These are phyloP conservation scores for Hortiboletus campestris DNA, from an alignment of 768 basidiomycete genomes.

Conservation along the genomic window DNA sequence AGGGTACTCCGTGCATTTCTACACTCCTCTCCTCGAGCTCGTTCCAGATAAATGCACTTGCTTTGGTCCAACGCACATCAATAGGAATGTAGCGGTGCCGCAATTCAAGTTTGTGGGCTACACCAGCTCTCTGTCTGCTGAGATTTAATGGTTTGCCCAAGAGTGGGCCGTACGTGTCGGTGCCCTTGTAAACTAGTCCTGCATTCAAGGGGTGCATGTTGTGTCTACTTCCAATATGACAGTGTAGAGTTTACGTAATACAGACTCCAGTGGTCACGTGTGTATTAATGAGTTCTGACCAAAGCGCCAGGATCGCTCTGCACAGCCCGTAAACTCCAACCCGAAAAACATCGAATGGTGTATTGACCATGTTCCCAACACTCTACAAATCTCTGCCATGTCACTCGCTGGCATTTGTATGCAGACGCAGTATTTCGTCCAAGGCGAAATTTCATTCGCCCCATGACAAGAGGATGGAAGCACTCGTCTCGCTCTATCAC, in stretches of 20 bases:
- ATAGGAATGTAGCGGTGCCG: neutral
- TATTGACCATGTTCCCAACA: conserved; percentile 13
- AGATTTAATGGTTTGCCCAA: too few relatives aligned
- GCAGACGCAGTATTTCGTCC: conserved; percentile 22
- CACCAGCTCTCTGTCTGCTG: neutral
- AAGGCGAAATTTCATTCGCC: conserved; percentile 17
- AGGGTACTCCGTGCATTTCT: neutral
- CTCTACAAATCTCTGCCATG: conserved; percentile 6
- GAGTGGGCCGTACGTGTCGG: neutral
- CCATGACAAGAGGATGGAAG: conserved; percentile 50
- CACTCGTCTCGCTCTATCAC: conserved; percentile 77
- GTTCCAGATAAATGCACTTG: neutral
- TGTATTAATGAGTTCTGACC: neutral
- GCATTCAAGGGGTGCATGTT: neutral
- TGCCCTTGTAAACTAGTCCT: neutral
- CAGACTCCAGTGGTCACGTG: neutral
- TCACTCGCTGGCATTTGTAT: conserved; percentile 2
- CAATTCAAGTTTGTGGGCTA: neutral
- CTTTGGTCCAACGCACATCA: neutral
- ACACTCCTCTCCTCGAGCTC: neutral
- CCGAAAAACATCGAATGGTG: neutral
- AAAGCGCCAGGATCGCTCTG: too few relatives aligned
- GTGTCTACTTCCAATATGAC: neutral
- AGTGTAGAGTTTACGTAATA: conserved; percentile 17
- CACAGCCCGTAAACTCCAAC: too few relatives aligned